A percentile compares a stretch with the other conserved stretches of the same genome.
These are phyloP conservation scores for Aspergillus asperescens DNA, from an alignment of 495 filamentous ascomycete genomes.

Conservation along the genomic window DNA sequence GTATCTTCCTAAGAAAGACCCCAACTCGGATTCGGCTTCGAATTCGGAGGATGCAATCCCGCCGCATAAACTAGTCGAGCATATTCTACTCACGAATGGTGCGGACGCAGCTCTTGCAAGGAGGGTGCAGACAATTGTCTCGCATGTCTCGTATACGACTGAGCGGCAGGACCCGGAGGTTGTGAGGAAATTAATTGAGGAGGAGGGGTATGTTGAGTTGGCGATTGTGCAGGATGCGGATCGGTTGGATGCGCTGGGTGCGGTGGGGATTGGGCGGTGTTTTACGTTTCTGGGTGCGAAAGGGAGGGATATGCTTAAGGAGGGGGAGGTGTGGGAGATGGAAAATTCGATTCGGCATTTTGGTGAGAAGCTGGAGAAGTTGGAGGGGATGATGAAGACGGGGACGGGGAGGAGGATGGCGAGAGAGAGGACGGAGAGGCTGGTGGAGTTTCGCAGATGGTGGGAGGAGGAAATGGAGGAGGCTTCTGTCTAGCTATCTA, in stretches of 20 bases:
- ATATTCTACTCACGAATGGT: slow-evolving; percentile 54
- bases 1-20: slow-evolving; percentile 45
- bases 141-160: slow-evolving; percentile 70
- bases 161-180: slow-evolving; percentile 56
- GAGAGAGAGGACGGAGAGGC: slow-evolving; percentile 54
- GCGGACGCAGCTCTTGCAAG: slow-evolving; percentile 50
- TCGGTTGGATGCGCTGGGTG: slow-evolving; percentile 81
- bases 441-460: slow-evolving; percentile 61
- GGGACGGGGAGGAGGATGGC: slow-evolving; percentile 62
- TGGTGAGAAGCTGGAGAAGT: slow-evolving; percentile 66
- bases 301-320: slow-evolving; percentile 28
- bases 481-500: too few species aligned
- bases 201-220: slow-evolving; percentile 59
- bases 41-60: slow-evolving; percentile 31
- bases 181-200: slow-evolving; percentile 47
- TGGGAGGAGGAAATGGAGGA: slow-evolving; percentile 61
- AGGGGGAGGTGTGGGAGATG: slow-evolving; percentile 46
- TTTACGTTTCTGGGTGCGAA: slow-evolving; percentile 73
- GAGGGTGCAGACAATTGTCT: slow-evolving; percentile 63
- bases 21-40: slow-evolving; percentile 12
- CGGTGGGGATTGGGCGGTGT: slow-evolving; percentile 70
- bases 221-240: slow-evolving; percentile 89
- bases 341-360: slow-evolving; percentile 65
- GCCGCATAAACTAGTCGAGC: slow-evolving; percentile 48
- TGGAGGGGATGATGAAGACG: slow-evolving; percentile 76